phyloP scores from a whole-genome alignment of 2,329 filamentous ascomycete species.

The Fusarium scirpi region DNA sequence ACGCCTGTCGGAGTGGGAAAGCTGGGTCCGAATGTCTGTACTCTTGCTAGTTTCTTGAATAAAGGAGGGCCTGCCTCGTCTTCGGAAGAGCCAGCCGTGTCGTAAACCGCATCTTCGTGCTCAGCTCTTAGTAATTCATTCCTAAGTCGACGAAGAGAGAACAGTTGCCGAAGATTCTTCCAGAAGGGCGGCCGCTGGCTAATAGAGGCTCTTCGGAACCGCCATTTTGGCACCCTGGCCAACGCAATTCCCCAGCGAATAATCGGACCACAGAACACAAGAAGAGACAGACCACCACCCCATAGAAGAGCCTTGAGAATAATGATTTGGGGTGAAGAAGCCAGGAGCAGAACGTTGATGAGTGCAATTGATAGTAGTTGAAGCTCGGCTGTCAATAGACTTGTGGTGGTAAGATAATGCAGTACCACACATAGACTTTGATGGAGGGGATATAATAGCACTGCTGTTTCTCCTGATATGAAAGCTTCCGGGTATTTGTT shows the following conservation, averaged over 20 bases:
- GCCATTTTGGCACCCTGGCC: constrained; percentile 91
- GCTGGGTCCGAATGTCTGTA: constrained; percentile 49
- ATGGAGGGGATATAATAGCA: constrained; percentile 84
- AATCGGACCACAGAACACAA: constrained; percentile 78
- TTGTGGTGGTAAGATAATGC: constrained; percentile 87
- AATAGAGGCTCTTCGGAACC: constrained; percentile 72
- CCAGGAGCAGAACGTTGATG: constrained; percentile 83
- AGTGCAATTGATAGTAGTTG: constrained; percentile 86
- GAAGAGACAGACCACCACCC: constrained; percentile 81
- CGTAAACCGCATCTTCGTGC: constrained; percentile 50
- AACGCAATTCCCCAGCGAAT: constrained; percentile 87
- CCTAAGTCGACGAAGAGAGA: constrained; percentile 63
- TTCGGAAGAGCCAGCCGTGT: constrained; percentile 50
- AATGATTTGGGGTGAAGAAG: constrained; percentile 82
- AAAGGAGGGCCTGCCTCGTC: constrained; percentile 46
- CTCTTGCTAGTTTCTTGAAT: constrained; percentile 42
- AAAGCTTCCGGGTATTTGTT: constrained; percentile 51
- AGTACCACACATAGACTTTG: constrained; percentile 79
- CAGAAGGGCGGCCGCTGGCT: constrained; percentile 52
- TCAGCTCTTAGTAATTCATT: constrained; percentile 51
- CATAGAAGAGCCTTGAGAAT: constrained; percentile 89
- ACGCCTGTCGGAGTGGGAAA: constrained; percentile 15
- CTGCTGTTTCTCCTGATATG: constrained; percentile 68
- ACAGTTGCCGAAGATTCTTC: constrained; percentile 55
- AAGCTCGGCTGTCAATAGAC: constrained; percentile 86